Conservation (phyloP, 2,329 filamentous ascomycete genomes). For the Uncinocarpus reesii region DNA sequence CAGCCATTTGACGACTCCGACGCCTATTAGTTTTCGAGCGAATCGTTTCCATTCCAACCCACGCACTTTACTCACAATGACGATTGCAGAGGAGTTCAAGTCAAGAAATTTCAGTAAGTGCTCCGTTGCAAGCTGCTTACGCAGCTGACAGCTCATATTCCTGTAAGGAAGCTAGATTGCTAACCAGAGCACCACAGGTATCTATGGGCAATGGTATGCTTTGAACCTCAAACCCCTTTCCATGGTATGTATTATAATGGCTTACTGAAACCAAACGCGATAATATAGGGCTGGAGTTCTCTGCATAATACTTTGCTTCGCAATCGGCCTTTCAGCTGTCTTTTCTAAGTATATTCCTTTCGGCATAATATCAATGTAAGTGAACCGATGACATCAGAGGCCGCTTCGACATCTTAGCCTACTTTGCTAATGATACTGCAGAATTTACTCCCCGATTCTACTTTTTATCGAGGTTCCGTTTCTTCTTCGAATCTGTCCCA, state of each 20-base stretch:
- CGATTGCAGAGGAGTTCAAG: slow-evolving; percentile 52
- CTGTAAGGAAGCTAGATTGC: slow-evolving; percentile 4
- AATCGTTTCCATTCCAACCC: neutral
- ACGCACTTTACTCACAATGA: slow-evolving; percentile 26
- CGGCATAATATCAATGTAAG: slow-evolving; percentile 49
- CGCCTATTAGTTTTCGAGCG: neutral
- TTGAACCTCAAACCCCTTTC: neutral
- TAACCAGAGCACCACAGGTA: slow-evolving; percentile 39
- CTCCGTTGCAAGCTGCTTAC: neutral
- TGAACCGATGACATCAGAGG: slow-evolving; percentile 17
- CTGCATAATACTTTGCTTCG: slow-evolving; percentile 55
- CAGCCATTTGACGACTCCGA: neutral
- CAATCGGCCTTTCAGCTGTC: slow-evolving; percentile 58
- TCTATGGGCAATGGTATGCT: slow-evolving; percentile 59
- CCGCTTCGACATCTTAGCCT: neutral
- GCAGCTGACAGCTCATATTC: slow-evolving; percentile 8
- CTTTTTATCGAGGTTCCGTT: slow-evolving; percentile 86
- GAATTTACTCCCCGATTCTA: slow-evolving; percentile 60
- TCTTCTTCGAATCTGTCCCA: slow-evolving; percentile 94
- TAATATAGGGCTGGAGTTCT: slow-evolving; percentile 42
- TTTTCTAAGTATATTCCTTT: slow-evolving; percentile 53
- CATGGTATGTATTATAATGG: neutral
- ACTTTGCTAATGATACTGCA: slow-evolving; percentile 27
- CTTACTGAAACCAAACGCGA: neutral
- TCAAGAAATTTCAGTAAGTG: slow-evolving; percentile 57